Conservation (phyloP, 352 stramenopile genomes). For the Phytopythium boreale region DNA sequence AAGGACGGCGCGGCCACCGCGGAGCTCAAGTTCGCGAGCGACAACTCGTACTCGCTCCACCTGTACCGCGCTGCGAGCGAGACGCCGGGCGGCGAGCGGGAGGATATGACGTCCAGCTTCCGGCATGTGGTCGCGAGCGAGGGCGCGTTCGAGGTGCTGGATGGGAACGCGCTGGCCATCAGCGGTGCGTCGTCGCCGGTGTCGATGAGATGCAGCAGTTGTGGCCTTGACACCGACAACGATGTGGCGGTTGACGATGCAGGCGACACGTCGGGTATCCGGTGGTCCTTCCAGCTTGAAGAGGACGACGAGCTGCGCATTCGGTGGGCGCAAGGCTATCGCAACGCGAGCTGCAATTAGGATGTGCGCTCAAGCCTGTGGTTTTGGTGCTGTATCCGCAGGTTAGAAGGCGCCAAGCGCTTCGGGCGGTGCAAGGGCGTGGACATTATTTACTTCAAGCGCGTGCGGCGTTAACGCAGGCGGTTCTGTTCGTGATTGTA, state of each 20-base stretch:
- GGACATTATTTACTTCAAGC: constrained; percentile 76
- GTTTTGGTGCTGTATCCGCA: constrained; percentile 9
- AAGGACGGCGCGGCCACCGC: constrained; percentile 46
- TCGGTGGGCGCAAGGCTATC: constrained; percentile 19
- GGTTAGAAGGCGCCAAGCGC: constrained; percentile 66
- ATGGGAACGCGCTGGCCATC: constrained; percentile 25
- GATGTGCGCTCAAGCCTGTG: not conserved
- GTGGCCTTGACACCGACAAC: not conserved
- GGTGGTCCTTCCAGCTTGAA: constrained; percentile 69
- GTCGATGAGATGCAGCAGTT: not conserved
- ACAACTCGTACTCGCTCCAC: constrained; percentile 35
- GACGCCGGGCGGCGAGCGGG: constrained; percentile 8
- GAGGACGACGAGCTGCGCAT: constrained; percentile 62
- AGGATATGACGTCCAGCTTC: constrained; percentile 52
- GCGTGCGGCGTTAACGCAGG: constrained; percentile 15
- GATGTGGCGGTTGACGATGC: not conserved
- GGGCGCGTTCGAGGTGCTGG: constrained; percentile 35
- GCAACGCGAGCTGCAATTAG: not conserved
- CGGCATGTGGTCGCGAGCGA: constrained; percentile 43
- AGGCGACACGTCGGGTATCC: constrained; percentile 51
- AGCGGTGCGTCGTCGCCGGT: constrained; percentile 11
- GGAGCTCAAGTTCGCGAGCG: constrained; percentile 32
- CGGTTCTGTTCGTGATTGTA: too few species aligned
- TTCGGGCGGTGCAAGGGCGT: constrained; percentile 79
- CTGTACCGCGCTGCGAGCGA: constrained; percentile 13